phyloP scores from a whole-genome alignment of 495 filamentous ascomycete genomes.

The Hypoxylon trugodes region DNA sequence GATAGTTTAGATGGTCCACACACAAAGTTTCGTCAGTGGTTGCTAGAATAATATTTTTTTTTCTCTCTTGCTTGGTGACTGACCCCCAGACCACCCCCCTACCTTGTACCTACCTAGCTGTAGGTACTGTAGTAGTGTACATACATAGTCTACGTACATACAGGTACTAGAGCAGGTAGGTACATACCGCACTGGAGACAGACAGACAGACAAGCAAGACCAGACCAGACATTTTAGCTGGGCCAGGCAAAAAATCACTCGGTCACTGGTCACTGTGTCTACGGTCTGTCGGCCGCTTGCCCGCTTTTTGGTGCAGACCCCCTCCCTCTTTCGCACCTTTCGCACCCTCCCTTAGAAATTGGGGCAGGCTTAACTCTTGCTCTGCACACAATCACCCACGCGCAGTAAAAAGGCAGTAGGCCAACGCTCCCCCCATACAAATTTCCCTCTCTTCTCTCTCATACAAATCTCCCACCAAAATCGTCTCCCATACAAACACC shows the following conservation, averaged over 20 bases:
- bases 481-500: constrained; percentile 62
- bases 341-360: constrained; percentile 50
- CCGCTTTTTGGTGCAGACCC: constrained; percentile 42
- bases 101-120: constrained; percentile 2
- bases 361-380: constrained; percentile 43
- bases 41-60: background rate
- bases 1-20: background rate
- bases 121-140: background rate
- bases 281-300: constrained; percentile 37
- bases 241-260: constrained; percentile 8
- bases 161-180: background rate
- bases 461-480: constrained; percentile 65
- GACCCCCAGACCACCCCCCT: too few species aligned
- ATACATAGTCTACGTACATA: constrained; percentile 5
- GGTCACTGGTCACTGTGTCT: constrained; percentile 13
- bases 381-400: constrained; percentile 62
- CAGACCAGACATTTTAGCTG: background rate
- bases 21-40: constrained; percentile 17
- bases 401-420: constrained; percentile 68
- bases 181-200: too few species aligned
- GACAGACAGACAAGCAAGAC: background rate
- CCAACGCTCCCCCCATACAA: constrained; percentile 63
- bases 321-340: constrained; percentile 28
- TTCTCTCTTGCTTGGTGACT: background rate
- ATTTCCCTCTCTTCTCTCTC: constrained; percentile 64